These are phyloP conservation scores for Fusarium continuum DNA, from an alignment of 2,329 filamentous ascomycete species.

Conservation along the genomic window DNA sequence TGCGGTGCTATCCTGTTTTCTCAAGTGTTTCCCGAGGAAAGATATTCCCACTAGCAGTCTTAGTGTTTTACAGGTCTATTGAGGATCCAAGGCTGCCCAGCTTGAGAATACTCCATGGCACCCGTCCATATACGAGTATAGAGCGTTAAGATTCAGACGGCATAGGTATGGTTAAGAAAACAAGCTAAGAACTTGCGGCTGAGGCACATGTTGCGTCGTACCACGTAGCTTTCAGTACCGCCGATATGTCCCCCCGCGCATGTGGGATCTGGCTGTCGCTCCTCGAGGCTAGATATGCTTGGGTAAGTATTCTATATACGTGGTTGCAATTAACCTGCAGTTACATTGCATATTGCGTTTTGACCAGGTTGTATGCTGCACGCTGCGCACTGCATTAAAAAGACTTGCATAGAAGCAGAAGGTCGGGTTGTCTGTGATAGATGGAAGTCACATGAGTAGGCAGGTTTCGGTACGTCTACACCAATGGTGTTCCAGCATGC, in stretches of 20 bases:
- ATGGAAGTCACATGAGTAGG: neutral
- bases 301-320: constrained; percentile 1
- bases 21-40: neutral
- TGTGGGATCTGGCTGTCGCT: constrained; percentile 14
- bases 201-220: neutral
- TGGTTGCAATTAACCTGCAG: constrained; percentile 7
- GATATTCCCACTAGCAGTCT: neutral
- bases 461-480: neutral
- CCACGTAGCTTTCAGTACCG: neutral
- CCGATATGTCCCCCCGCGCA: neutral
- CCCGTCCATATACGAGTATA: too few relatives aligned
- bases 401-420: neutral
- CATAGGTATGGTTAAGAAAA: neutral
- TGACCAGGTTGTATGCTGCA: constrained; percentile 5
- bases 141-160: too few relatives aligned
- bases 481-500: too few relatives aligned
- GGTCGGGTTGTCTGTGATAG: neutral
- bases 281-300: constrained; percentile 1
- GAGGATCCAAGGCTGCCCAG: neutral
- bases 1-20: neutral
- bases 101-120: neutral
- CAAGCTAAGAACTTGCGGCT: neutral
- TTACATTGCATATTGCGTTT: constrained; percentile 14
- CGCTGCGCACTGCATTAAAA: constrained; percentile 1
- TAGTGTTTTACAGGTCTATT: too few relatives aligned